Evolutionary conservation across 805 yeast genomes (phyloP).

Genomic region (Yamadazyma paraphyllophila): DNA sequence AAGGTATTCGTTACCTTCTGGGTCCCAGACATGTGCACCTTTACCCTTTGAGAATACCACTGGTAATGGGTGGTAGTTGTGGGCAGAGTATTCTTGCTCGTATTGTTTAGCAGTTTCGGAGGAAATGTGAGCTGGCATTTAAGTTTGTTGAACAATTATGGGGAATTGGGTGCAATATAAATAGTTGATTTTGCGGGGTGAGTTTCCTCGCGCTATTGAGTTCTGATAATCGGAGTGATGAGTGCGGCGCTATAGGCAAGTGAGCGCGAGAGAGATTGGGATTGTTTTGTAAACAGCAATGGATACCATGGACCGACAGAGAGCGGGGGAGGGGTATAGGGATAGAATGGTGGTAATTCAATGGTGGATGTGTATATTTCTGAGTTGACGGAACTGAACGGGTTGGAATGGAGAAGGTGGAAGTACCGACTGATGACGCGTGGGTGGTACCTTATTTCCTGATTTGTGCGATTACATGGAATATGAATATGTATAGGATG

Average conservation of each 20-base stretch:
- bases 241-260: constrained; percentile 1
- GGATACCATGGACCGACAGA: not conserved
- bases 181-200: constrained; percentile 4
- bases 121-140: constrained; percentile 37
- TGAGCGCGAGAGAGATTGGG: constrained; percentile 3
- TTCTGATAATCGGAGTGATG: too few species aligned
- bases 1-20: constrained; percentile 90
- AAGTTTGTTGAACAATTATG: not conserved
- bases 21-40: constrained; percentile 98
- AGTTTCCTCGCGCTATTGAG: not conserved
- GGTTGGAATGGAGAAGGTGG: too few species aligned
- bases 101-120: constrained; percentile 62
- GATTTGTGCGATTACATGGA: too few species aligned
- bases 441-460: too few species aligned
- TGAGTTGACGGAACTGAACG: not conserved
- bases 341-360: not conserved
- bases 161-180: constrained; percentile 2
- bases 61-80: constrained; percentile 95
- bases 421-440: too few species aligned
- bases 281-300: not conserved
- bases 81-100: constrained; percentile 86
- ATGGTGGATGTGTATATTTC: not conserved
- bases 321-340: not conserved
- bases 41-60: constrained; percentile 83
- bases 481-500: too few species aligned